phyloP scores from a whole-genome alignment of 495 filamentous ascomycete genomes.

The Xylona heveae region DNA sequence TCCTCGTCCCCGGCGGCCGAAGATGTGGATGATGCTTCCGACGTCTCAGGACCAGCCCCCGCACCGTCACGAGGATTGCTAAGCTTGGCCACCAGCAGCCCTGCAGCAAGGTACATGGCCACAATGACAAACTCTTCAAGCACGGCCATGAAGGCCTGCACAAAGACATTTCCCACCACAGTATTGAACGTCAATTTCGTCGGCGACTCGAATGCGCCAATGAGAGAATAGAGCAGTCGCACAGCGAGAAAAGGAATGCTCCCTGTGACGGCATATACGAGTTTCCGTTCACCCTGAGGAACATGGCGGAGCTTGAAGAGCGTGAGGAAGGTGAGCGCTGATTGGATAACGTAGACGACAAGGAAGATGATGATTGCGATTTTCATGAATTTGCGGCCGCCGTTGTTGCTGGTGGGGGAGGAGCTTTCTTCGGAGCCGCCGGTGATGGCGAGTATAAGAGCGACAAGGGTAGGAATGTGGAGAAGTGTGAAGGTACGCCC shows the following conservation, averaged over 20 bases:
- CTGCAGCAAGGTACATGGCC: slow-evolving; percentile 3
- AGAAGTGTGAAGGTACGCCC: background rate
- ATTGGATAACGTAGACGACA: slow-evolving; percentile 5
- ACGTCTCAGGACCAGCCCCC: too few relatives aligned
- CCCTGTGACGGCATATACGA: slow-evolving; percentile 3
- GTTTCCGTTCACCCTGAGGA: slow-evolving; percentile 1
- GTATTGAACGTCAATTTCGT: slow-evolving; percentile 2
- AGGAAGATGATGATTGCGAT: slow-evolving; percentile 7
- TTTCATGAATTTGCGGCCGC: slow-evolving; percentile 4
- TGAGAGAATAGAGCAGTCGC: slow-evolving; percentile 5
- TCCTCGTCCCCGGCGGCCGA: too few relatives aligned
- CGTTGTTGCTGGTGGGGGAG: background rate
- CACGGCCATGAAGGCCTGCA: slow-evolving; percentile 4
- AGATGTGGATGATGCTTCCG: too few relatives aligned
- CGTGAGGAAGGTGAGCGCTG: slow-evolving; percentile 3
- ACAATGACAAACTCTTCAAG: slow-evolving; percentile 8
- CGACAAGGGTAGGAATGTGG: slow-evolving; percentile 1
- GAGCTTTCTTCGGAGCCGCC: slow-evolving; percentile 4
- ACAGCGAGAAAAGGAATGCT: slow-evolving; percentile 6
- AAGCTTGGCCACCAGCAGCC: slow-evolving; percentile 2
- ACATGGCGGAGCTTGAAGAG: slow-evolving; percentile 2
- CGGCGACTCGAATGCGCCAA: slow-evolving; percentile 6
- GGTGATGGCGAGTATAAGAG: slow-evolving; percentile 5
- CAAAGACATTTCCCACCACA: slow-evolving; percentile 1
- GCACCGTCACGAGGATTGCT: too few relatives aligned